Evolutionary conservation across 2,329 filamentous ascomycete genomes (phyloP).

Genomic region (Diaporthe australafricana): DNA sequence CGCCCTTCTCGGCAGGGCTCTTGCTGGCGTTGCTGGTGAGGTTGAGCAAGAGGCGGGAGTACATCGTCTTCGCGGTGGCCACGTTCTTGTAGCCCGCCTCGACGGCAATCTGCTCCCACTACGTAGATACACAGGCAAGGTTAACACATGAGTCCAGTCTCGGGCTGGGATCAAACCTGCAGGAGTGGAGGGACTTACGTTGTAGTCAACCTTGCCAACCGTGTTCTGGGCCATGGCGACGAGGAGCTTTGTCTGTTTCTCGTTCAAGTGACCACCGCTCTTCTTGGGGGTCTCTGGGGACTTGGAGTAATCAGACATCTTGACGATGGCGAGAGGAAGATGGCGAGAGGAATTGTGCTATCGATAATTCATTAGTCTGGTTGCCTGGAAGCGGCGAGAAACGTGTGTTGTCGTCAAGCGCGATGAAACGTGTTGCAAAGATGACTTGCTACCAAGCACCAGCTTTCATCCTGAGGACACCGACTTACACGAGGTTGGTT

Average conservation of each 20-base stretch:
- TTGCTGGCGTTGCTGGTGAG: slow-evolving; percentile 22
- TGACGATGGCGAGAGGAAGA: background rate
- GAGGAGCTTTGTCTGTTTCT: slow-evolving; percentile 36
- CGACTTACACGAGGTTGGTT: background rate
- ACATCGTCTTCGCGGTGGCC: slow-evolving; percentile 36
- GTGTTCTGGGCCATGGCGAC: slow-evolving; percentile 36
- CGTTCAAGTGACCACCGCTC: background rate
- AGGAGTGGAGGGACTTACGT: slow-evolving; percentile 26
- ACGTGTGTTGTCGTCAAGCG: too few relatives aligned
- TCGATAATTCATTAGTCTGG: background rate
- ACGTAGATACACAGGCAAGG: background rate
- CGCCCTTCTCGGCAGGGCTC: background rate
- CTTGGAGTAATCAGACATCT: slow-evolving; percentile 15
- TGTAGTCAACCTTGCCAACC: slow-evolving; percentile 37
- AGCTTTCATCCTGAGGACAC: background rate
- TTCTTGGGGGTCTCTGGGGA: slow-evolving; percentile 28
- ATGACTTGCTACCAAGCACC: too few relatives aligned
- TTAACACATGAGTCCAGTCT: background rate
- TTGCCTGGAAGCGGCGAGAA: too few relatives aligned
- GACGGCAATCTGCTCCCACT: slow-evolving; percentile 38
- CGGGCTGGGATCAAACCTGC: background rate
- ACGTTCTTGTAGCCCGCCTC: slow-evolving; percentile 35
- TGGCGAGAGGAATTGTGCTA: background rate
- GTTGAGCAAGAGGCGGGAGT: slow-evolving; percentile 37
- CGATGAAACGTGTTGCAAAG: background rate